phyloP scores from a whole-genome alignment of 1,284 basidiomycete genomes.

The Austropuccinia psidii region DNA sequence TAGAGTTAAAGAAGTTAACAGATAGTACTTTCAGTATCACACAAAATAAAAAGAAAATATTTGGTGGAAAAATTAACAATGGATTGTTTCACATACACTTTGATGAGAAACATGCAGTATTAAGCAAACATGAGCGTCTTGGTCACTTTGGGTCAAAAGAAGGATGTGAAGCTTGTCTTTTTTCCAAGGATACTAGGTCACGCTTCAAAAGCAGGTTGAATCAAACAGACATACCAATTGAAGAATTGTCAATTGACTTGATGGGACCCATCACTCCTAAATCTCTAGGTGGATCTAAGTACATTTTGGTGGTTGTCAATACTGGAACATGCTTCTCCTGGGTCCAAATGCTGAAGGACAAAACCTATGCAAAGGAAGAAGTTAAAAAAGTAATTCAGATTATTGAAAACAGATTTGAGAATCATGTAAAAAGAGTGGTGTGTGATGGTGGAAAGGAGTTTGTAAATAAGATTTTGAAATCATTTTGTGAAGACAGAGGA shows the following conservation, averaged over 20 bases:
- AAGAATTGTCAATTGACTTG: slow-evolving; percentile 7
- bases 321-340: background rate
- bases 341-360: background rate
- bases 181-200: background rate
- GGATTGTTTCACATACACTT: too few relatives aligned
- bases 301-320: background rate
- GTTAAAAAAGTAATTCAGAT: background rate
- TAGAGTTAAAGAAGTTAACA: too few relatives aligned
- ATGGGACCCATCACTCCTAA: slow-evolving; percentile 2
- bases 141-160: too few relatives aligned
- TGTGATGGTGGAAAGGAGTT: slow-evolving; percentile 2
- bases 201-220: too few relatives aligned
- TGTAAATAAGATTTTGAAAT: background rate
- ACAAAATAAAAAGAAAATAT: too few relatives aligned
- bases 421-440: slow-evolving; percentile 3
- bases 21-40: too few relatives aligned
- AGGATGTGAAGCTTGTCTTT: background rate
- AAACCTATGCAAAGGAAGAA: background rate
- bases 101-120: too few relatives aligned
- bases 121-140: too few relatives aligned
- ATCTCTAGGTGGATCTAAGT: background rate
- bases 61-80: too few relatives aligned
- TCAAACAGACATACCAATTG: background rate
- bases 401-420: background rate
- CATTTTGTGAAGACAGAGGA: slow-evolving; percentile 5